Evolutionary conservation across 345 rosid genomes (phyloP).

Genomic region (Kandelia obovata): DNA sequence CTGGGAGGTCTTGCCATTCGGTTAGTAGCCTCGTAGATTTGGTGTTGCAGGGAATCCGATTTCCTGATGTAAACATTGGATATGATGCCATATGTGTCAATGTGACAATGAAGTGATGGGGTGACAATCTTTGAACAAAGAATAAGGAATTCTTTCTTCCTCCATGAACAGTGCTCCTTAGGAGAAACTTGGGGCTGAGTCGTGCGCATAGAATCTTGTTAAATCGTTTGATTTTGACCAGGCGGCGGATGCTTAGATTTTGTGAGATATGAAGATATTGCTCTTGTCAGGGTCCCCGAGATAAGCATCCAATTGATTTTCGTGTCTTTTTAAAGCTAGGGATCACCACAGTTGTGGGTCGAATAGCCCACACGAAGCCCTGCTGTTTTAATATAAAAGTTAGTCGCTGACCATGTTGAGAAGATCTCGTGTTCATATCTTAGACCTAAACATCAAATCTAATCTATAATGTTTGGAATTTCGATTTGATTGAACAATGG

Average conservation of each 20-base stretch:
- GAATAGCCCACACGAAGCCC: conserved; percentile 12
- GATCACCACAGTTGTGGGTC: not conserved
- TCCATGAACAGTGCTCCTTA: no score
- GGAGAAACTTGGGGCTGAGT: not conserved
- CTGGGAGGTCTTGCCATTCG: no score
- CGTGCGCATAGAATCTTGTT: not conserved
- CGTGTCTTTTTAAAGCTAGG: conserved; percentile 7
- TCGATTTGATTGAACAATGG: not conserved
- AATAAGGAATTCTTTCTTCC: not conserved
- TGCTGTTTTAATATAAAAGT: not conserved
- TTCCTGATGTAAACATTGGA: conserved; percentile 8
- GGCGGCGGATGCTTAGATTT: not conserved
- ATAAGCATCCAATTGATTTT: conserved; percentile 14
- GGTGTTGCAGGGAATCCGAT: not conserved
- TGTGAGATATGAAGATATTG: conserved; percentile 6
- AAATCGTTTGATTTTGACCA: conserved; percentile 13
- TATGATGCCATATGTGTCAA: conserved; percentile 8
- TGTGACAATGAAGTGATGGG: conserved; percentile 4
- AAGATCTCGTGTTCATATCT: conserved; percentile 10
- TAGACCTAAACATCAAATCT: not conserved
- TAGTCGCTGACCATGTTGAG: conserved; percentile 1
- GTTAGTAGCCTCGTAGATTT: not conserved
- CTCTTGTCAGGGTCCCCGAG: conserved; percentile 4
- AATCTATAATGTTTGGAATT: not conserved
- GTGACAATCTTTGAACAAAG: not conserved